Conservation (phyloP, 164 flowering plant genomes). For the Tinospora cordifolia region DNA sequence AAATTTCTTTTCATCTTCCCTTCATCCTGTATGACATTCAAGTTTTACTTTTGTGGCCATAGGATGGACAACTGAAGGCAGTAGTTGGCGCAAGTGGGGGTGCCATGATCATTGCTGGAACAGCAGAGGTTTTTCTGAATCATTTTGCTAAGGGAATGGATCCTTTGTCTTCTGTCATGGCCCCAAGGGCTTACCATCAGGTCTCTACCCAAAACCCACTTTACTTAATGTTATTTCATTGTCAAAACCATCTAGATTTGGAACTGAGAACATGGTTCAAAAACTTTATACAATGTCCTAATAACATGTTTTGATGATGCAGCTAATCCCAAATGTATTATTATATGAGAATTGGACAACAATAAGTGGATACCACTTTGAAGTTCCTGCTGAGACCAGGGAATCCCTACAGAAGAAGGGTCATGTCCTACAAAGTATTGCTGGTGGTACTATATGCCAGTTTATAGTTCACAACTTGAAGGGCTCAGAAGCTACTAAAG, state of each 20-base stretch:
- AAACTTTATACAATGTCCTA: not conserved
- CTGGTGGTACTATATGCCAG: constrained; percentile 53
- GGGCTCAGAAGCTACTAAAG: constrained; percentile 3
- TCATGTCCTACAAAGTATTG: constrained; percentile 38
- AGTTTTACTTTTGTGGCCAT: not conserved
- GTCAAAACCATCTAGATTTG: not conserved
- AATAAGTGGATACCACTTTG: constrained; percentile 45
- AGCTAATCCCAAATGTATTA: constrained; percentile 55
- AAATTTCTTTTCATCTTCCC: not conserved
- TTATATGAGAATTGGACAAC: constrained; percentile 65
- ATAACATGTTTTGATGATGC: constrained; percentile 16
- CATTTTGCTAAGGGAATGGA: constrained; percentile 49
- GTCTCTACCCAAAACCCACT: constrained; percentile 15
- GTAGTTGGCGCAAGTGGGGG: constrained; percentile 71
- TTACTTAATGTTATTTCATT: not conserved
- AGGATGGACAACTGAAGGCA: constrained; percentile 44
- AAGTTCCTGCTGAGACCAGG: constrained; percentile 34
- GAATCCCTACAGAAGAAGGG: constrained; percentile 36
- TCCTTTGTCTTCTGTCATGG: constrained; percentile 51
- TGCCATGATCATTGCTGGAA: constrained; percentile 39
- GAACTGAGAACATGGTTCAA: not conserved
- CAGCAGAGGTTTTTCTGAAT: constrained; percentile 50
- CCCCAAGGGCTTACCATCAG: constrained; percentile 61
- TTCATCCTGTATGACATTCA: not conserved
- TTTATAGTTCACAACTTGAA: constrained; percentile 33